Conservation (phyloP, 148 eudicot genomes). For the Polygonum maritimum region DNA sequence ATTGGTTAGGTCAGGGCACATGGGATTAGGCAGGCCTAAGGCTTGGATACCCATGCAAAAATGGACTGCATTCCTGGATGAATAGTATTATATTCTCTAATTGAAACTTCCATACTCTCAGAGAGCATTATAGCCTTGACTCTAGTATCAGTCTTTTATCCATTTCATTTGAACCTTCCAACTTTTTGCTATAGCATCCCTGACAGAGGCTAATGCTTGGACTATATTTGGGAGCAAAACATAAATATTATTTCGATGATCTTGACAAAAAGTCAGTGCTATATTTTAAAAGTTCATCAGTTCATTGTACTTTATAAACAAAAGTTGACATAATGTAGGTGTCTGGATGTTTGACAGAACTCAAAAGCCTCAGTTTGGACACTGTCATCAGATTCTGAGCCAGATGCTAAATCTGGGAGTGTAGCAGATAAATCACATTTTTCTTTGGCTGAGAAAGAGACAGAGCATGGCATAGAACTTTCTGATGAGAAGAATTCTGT, state of each 20-base stretch:
- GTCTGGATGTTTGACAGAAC: slow-evolving; percentile 29
- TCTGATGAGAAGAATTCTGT: slow-evolving; percentile 15
- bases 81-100: neutral
- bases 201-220: neutral
- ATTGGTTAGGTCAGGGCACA: neutral
- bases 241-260: neutral
- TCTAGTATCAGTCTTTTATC: neutral
- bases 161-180: neutral
- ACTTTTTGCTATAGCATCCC: neutral
- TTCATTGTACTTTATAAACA: neutral
- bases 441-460: slow-evolving; percentile 13
- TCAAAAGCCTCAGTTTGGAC: slow-evolving; percentile 42
- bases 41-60: neutral
- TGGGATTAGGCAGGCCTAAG: neutral
- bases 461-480: slow-evolving; percentile 15
- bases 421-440: slow-evolving; percentile 14
- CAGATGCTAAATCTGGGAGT: slow-evolving; percentile 24
- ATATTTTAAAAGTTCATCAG: neutral
- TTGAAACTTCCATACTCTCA: neutral
- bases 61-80: neutral
- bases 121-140: neutral
- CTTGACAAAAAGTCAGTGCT: neutral
- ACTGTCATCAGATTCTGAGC: slow-evolving; percentile 76
- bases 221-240: neutral
- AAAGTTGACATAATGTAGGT: neutral